Conservation (phyloP, 1,139 yeast genomes). For the Scheffersomyces parashehatae region DNA sequence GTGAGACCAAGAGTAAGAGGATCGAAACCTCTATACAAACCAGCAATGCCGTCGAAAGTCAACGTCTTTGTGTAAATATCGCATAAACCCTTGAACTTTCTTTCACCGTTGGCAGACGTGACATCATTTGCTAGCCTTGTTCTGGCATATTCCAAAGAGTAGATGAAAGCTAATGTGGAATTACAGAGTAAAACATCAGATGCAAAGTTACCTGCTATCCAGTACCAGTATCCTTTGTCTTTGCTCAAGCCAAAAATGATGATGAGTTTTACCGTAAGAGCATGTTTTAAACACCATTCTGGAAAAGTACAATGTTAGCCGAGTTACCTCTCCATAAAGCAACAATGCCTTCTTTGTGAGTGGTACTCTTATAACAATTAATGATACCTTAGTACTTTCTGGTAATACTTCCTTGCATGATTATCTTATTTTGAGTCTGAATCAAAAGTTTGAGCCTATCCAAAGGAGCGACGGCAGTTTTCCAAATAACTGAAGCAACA, state of each 20-base stretch:
- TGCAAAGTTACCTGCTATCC: slow-evolving; percentile 80
- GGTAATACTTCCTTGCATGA: slow-evolving; percentile 76
- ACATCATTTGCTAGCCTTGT: slow-evolving; percentile 85
- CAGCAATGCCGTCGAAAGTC: slow-evolving; percentile 75
- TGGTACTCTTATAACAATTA: slow-evolving; percentile 74
- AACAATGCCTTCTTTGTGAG: slow-evolving; percentile 68
- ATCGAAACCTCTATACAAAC: slow-evolving; percentile 83
- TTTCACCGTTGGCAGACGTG: slow-evolving; percentile 70
- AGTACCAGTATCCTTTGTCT: slow-evolving; percentile 64
- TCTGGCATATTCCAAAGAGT: slow-evolving; percentile 82
- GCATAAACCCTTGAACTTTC: slow-evolving; percentile 76
- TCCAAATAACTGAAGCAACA: slow-evolving; percentile 82
- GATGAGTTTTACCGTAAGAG: slow-evolving; percentile 83
- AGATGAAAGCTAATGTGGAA: slow-evolving; percentile 70
- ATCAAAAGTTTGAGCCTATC: slow-evolving; percentile 80
- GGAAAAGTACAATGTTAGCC: slow-evolving; percentile 83
- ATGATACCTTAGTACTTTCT: slow-evolving; percentile 65
- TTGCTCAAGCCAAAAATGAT: slow-evolving; percentile 74
- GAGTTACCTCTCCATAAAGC: slow-evolving; percentile 87
- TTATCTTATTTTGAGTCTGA: slow-evolving; percentile 84
- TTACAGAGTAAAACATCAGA: slow-evolving; percentile 88
- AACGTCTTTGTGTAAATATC: slow-evolving; percentile 79
- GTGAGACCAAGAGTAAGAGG: slow-evolving; percentile 80
- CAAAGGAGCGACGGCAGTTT: slow-evolving; percentile 84
- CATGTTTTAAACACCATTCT: slow-evolving; percentile 81